Conservation (phyloP, 2,329 filamentous ascomycete genomes). For the Immersiporthe knoxdaviesiana region DNA sequence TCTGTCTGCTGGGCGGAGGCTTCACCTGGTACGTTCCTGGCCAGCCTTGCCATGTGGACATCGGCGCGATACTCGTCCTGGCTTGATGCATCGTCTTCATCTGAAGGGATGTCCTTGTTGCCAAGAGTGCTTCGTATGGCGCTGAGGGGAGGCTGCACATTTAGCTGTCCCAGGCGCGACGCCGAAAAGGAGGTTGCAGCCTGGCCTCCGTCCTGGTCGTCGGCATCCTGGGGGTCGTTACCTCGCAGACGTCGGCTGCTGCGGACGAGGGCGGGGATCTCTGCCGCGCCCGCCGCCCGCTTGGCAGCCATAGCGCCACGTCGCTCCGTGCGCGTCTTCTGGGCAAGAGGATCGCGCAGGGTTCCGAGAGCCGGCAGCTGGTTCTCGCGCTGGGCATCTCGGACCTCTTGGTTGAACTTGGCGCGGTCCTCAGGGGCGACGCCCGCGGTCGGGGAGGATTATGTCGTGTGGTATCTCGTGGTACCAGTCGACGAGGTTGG, state of each 20-base stretch:
- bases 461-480: neutral
- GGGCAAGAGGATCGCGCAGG: neutral
- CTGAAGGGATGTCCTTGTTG: neutral
- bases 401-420: slow-evolving; percentile 9
- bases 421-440: slow-evolving; percentile 3
- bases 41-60: neutral
- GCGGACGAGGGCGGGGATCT: neutral
- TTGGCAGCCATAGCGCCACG: neutral
- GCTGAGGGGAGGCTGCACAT: neutral
- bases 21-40: neutral
- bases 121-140: neutral
- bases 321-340: neutral
- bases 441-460: neutral
- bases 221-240: neutral
- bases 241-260: slow-evolving; percentile 2
- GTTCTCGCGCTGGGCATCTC: neutral
- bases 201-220: neutral
- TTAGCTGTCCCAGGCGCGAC: neutral
- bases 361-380: neutral
- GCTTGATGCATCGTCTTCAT: neutral
- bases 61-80: neutral
- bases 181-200: neutral
- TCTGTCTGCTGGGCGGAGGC: neutral
- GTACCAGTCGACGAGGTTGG: neutral
- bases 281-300: neutral